These are phyloP conservation scores for Rhynchosporium agropyri DNA, from an alignment of 2,329 filamentous ascomycete genomes.

Conservation along the genomic window DNA sequence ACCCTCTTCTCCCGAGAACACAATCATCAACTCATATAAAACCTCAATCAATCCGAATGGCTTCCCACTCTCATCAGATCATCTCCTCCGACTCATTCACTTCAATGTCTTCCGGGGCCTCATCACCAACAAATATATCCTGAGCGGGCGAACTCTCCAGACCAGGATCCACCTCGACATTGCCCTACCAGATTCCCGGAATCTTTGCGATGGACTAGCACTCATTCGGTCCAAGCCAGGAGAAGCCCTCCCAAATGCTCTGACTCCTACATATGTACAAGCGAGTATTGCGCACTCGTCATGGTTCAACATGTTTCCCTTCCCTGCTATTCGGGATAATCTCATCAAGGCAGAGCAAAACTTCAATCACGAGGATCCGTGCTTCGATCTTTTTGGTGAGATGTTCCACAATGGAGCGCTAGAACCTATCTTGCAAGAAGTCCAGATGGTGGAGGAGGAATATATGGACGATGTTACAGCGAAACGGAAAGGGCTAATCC, in stretches of 20 bases:
- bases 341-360: constrained; percentile 26
- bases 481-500: constrained; percentile 26
- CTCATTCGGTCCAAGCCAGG: constrained; percentile 20
- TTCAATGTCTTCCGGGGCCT: constrained; percentile 33
- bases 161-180: constrained; percentile 1
- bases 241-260: constrained; percentile 21
- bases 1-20: neutral
- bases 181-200: neutral
- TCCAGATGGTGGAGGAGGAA: neutral
- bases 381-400: constrained; percentile 32
- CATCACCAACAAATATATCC: constrained; percentile 29
- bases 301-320: constrained; percentile 35
- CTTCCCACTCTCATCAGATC: constrained; percentile 32
- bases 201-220: constrained; percentile 27
- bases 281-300: constrained; percentile 28
- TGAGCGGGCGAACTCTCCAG: constrained; percentile 19
- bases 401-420: constrained; percentile 15
- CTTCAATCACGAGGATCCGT: constrained; percentile 32
- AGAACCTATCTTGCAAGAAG: neutral
- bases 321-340: constrained; percentile 32
- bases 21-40: neutral
- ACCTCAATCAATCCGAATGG: neutral
- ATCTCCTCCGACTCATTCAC: constrained; percentile 35
- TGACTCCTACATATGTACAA: constrained; percentile 29
- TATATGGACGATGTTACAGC: constrained; percentile 27